Conservation (phyloP, 345 rosid species). For the Psidium guajava region DNA sequence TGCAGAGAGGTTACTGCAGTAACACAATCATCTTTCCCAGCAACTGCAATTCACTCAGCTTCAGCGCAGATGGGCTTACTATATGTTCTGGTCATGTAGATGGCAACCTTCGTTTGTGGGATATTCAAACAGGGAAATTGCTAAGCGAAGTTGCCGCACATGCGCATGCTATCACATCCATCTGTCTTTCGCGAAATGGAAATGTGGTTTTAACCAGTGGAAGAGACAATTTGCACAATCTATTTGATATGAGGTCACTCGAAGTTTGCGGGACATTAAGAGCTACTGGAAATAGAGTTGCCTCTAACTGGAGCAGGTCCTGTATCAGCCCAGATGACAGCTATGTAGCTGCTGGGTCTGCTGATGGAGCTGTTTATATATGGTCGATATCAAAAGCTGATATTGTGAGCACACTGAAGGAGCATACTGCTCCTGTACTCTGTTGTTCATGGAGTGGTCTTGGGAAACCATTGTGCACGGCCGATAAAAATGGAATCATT, state of each 20-base stretch:
- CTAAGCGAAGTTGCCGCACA: conserved; percentile 88
- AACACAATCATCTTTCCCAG: conserved; percentile 81
- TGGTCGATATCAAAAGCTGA: conserved; percentile 75
- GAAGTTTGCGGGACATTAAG: conserved; percentile 79
- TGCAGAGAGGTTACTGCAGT: conserved; percentile 92
- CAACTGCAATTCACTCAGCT: conserved; percentile 80
- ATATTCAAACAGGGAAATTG: conserved; percentile 74
- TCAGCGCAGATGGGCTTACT: conserved; percentile 81
- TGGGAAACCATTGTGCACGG: conserved; percentile 84
- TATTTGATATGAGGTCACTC: conserved; percentile 72
- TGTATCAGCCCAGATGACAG: conserved; percentile 84
- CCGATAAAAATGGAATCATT: conserved; percentile 74
- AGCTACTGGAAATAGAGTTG: conserved; percentile 73
- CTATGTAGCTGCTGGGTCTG: conserved; percentile 87
- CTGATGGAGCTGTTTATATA: conserved; percentile 67
- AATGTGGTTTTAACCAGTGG: conserved; percentile 72
- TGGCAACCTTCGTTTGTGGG: conserved; percentile 94
- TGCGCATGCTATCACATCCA: conserved; percentile 72
- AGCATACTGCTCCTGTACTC: conserved; percentile 62
- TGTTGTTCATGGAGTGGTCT: conserved; percentile 94
- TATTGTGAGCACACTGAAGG: conserved; percentile 71
- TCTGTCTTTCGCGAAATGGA: conserved; percentile 61
- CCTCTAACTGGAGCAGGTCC: conserved; percentile 95
- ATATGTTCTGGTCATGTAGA: conserved; percentile 94
- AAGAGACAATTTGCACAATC: conserved; percentile 81